Conservation (phyloP, 2,329 filamentous ascomycete species). For the Ustulina deusta region DNA sequence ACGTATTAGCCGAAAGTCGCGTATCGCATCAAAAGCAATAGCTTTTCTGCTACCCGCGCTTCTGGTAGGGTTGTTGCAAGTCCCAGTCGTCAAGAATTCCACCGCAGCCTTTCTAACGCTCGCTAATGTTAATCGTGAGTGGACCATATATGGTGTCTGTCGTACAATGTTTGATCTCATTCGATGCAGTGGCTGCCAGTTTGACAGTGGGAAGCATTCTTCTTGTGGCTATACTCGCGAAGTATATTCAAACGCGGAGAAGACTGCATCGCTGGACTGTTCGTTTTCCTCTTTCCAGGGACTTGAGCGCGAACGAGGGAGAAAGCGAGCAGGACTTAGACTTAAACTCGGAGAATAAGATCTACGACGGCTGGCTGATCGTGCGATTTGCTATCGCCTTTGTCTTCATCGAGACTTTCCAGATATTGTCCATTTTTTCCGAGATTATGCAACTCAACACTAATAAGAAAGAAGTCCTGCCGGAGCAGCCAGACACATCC, state of each 20-base stretch:
- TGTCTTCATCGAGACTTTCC: constrained; percentile 52
- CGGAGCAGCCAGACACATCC: constrained; percentile 49
- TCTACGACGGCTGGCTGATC: constrained; percentile 57
- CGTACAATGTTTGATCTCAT: background rate
- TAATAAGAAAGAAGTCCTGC: constrained; percentile 45
- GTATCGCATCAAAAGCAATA: constrained; percentile 51
- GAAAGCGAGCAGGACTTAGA: constrained; percentile 35
- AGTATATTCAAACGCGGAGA: constrained; percentile 55
- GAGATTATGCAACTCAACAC: constrained; percentile 48
- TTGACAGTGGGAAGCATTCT: constrained; percentile 51
- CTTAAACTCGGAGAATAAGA: constrained; percentile 42
- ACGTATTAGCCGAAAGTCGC: constrained; percentile 45
- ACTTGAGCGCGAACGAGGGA: constrained; percentile 34
- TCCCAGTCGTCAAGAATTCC: constrained; percentile 47
- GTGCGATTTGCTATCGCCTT: constrained; percentile 55
- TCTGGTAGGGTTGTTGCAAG: constrained; percentile 51
- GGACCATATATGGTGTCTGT: background rate
- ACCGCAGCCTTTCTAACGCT: constrained; percentile 51
- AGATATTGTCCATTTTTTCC: constrained; percentile 51
- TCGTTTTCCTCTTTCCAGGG: constrained; percentile 46
- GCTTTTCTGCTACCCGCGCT: constrained; percentile 54
- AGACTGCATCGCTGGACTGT: constrained; percentile 47
- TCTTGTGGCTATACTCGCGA: constrained; percentile 53
- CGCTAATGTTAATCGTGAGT: constrained; percentile 55
- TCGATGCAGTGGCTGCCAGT: constrained; percentile 52